Evolutionary conservation across 106 monocot genomes (phyloP).

Genomic region (Apostasia ramifera): DNA sequence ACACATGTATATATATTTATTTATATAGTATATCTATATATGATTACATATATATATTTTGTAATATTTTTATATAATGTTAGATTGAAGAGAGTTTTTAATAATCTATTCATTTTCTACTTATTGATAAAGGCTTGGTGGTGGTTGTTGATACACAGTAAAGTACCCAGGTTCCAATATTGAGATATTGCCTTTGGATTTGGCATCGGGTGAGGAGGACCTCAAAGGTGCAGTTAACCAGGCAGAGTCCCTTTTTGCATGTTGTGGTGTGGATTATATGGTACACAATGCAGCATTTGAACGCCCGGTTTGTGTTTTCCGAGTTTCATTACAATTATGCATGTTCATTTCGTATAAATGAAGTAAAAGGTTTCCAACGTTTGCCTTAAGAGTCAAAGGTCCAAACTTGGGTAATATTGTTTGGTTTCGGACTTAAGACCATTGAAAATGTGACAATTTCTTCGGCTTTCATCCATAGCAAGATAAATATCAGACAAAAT

Average conservation of each 20-base stretch:
- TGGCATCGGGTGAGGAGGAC: slow-evolving; percentile 62
- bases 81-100: neutral
- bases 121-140: neutral
- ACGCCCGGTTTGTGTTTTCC: slow-evolving; percentile 59
- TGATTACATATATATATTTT: neutral
- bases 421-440: too few species aligned
- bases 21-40: too few species aligned
- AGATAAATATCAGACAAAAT: too few species aligned
- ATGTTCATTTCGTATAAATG: slow-evolving; percentile 9
- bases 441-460: too few species aligned
- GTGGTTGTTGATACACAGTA: slow-evolving; percentile 20
- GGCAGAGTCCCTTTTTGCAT: slow-evolving; percentile 78
- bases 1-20: neutral
- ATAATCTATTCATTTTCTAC: neutral
- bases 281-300: slow-evolving; percentile 97
- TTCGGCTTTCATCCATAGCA: too few species aligned
- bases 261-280: slow-evolving; percentile 84
- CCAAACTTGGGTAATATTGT: too few species aligned
- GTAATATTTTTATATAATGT: neutral
- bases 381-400: neutral
- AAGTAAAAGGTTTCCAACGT: slow-evolving; percentile 1
- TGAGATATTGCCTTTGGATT: slow-evolving; percentile 82
- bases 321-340: neutral
- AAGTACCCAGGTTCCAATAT: slow-evolving; percentile 42
- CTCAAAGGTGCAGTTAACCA: slow-evolving; percentile 62